phyloP scores from a whole-genome alignment of 202 grass and related monocot genomes.

The Tripidium arundinaceum region DNA sequence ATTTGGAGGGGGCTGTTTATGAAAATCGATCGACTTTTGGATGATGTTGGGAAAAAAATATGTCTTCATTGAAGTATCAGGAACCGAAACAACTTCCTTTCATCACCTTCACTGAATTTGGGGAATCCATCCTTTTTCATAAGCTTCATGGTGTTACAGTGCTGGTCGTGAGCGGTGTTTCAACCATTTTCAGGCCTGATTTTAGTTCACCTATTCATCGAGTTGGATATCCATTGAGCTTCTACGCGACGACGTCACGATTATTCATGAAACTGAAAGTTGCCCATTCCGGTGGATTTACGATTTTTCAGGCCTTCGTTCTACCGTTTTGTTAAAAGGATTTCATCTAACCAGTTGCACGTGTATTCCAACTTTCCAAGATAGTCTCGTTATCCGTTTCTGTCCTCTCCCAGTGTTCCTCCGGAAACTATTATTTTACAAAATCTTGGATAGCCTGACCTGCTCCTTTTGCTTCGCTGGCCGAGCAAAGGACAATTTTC shows the following conservation, averaged over 20 bases:
- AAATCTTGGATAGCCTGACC: slow-evolving; percentile 30
- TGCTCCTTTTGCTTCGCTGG: slow-evolving; percentile 5
- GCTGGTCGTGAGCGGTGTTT: background rate
- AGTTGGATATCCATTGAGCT: background rate
- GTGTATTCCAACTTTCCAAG: slow-evolving; percentile 8
- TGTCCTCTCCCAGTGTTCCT: background rate
- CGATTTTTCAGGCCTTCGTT: background rate
- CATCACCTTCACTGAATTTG: background rate
- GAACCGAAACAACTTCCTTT: background rate
- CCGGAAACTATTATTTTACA: background rate
- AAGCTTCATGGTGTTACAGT: background rate
- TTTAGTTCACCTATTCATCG: background rate
- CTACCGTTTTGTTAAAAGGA: background rate
- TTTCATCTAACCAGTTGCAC: slow-evolving; percentile 1
- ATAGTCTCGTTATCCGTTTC: background rate
- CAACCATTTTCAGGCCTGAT: background rate
- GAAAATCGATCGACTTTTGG: background rate
- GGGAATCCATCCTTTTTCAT: background rate
- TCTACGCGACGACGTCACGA: background rate
- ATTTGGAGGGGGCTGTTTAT: background rate
- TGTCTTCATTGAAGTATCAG: background rate
- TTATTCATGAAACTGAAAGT: background rate
- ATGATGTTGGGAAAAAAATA: background rate
- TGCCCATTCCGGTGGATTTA: background rate
- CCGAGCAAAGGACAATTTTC: background rate